Evolutionary conservation across 305 asterid genomes (phyloP).

Genomic region (Coffea humblotiana): DNA sequence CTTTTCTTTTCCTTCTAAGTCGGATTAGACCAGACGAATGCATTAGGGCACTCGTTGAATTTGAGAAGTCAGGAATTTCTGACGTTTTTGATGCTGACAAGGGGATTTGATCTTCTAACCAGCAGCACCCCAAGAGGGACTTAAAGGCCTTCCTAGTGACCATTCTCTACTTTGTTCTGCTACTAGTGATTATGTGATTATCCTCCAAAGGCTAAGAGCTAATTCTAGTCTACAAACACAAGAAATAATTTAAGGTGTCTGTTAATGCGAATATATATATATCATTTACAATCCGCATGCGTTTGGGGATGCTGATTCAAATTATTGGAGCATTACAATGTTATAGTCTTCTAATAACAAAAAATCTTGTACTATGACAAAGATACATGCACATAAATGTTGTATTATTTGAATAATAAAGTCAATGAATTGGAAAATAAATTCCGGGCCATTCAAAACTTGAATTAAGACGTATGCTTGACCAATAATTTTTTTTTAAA

Average conservation of each 20-base stretch:
- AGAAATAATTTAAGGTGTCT: background rate
- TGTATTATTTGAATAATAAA: background rate
- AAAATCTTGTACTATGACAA: background rate
- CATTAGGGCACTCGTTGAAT: no score
- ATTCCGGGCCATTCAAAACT: background rate
- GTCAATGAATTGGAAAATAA: background rate
- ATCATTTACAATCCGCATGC: slow-evolving; percentile 19
- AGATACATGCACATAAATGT: background rate
- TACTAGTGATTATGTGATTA: background rate
- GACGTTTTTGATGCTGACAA: no score
- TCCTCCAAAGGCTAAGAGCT: background rate
- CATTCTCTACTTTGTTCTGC: no score
- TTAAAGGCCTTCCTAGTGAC: no score
- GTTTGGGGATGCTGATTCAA: background rate
- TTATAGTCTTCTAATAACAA: no score
- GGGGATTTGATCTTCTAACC: no score
- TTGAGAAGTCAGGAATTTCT: no score
- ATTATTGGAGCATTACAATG: no score
- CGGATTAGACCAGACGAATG: no score
- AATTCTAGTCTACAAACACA: background rate
- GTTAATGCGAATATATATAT: background rate
- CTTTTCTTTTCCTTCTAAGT: no score
- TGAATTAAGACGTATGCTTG: background rate
- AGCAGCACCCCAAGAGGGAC: no score
- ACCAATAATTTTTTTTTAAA: background rate